phyloP scores from a whole-genome alignment of 2,329 filamentous ascomycete genomes.

The Aaosphaeria pasadenensis region DNA sequence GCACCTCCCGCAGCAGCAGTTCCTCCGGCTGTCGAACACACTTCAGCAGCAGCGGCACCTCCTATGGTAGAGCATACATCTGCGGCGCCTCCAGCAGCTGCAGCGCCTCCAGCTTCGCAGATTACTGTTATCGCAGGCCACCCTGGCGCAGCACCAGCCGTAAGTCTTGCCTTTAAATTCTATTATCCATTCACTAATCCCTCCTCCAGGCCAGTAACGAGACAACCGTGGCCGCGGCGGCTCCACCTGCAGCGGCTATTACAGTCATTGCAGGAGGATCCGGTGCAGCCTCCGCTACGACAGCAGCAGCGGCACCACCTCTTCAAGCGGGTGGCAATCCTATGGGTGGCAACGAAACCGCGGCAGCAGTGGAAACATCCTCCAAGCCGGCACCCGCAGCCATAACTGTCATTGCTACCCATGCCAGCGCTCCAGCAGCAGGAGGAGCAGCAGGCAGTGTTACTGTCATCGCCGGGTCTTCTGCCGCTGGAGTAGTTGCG shows the following conservation, averaged over 20 bases:
- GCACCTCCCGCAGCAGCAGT: not conserved
- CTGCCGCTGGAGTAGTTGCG: not conserved
- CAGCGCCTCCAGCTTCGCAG: not conserved
- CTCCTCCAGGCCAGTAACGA: not conserved
- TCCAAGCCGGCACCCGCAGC: slow-evolving; percentile 15
- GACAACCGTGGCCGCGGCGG: not conserved
- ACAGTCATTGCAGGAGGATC: not conserved
- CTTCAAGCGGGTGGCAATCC: slow-evolving; percentile 9
- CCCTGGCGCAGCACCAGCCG: not conserved
- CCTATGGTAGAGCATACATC: too few species aligned
- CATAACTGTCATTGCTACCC: slow-evolving; percentile 15
- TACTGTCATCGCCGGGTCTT: not conserved
- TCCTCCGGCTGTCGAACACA: not conserved
- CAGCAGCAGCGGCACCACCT: not conserved
- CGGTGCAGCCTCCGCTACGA: not conserved
- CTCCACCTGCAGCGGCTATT: not conserved
- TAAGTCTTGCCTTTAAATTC: not conserved
- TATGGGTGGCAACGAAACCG: not conserved
- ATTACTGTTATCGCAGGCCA: not conserved
- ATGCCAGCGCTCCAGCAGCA: slow-evolving; percentile 8
- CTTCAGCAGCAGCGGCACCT: not conserved
- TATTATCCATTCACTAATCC: not conserved
- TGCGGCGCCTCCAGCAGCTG: not conserved
- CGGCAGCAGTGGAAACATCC: slow-evolving; percentile 8
- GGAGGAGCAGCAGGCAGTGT: not conserved